These are phyloP conservation scores for Solanum pinnatisectum DNA, from an alignment of 257 asterid species.

Conservation along the genomic window DNA sequence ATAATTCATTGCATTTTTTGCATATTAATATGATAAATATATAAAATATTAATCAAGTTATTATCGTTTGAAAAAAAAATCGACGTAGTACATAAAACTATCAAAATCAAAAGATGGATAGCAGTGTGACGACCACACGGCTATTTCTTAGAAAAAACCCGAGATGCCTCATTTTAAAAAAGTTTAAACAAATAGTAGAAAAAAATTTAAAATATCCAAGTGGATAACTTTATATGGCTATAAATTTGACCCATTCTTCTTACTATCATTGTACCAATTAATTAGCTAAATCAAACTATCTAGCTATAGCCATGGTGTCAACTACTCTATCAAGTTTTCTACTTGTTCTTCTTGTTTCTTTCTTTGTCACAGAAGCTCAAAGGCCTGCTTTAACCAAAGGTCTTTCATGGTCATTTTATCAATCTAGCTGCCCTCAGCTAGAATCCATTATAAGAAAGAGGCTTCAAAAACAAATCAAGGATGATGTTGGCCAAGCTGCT, in stretches of 20 bases:
- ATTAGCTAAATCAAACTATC: background rate
- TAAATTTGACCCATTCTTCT: background rate
- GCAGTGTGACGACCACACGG: background rate
- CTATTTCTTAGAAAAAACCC: background rate
- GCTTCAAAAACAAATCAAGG: slow-evolving; percentile 29
- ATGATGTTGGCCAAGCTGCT: slow-evolving; percentile 60
- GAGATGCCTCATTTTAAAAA: background rate
- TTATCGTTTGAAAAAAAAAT: too few relatives aligned
- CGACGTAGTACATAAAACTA: accelerated
- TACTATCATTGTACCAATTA: background rate
- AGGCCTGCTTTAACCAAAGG: slow-evolving; percentile 28
- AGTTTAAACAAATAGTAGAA: background rate
- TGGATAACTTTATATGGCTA: background rate
- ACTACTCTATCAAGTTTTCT: background rate
- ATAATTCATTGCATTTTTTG: too few relatives aligned
- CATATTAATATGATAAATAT: too few relatives aligned
- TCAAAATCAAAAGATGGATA: background rate
- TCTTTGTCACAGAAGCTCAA: slow-evolving; percentile 19
- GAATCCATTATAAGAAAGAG: slow-evolving; percentile 32
- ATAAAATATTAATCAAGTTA: too few relatives aligned
- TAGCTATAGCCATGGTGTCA: background rate
- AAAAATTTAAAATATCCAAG: background rate
- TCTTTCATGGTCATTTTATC: slow-evolving; percentile 43
- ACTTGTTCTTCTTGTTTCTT: background rate
- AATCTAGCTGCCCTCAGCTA: slow-evolving; percentile 37